Base-by-base conservation (phyloP, 2,329 filamentous ascomycete genomes). In the Meredithiella fracta region DNA sequence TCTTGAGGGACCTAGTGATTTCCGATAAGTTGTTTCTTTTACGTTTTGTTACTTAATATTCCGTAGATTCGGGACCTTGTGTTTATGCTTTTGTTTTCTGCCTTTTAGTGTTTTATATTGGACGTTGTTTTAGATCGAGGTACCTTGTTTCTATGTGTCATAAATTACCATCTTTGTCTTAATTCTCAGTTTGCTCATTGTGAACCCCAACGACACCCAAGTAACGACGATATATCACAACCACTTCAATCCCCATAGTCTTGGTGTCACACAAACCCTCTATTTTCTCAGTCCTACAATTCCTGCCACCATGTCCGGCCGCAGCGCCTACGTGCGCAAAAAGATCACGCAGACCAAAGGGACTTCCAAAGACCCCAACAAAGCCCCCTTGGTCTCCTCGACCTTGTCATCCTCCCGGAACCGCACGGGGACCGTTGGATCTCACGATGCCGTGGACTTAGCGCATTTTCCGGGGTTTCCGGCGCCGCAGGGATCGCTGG, bases 271-370 rank as follows among this genome's bases (percentile, higher is more conserved):
- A 11, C 29, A 11, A 34, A 5, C 29, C 11, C 29, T 5, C 5
- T 34, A 34, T 11, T 34, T 34, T 34, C 11, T 11, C 29, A 5
- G 29, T 11, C 29, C 29, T 11, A 34, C 5, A 34, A 34, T 34
- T 34, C 29, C 29, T 11, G 29, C 11, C 58, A 66, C 55, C 59
- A 80, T 80, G 77, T 80, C 77, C 5, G 76, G 75, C 59, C 69
- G 77, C 56, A 79, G 76, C 65, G 77, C 76, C 31, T 71, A 76
- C 61, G 76, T 77, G 63, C 74, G 77, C 62, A 78, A 78, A 64
- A 78, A 77, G 67, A 77, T 75, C 60, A 75, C 72, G 0, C 73
- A 78, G 57, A 67, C 70, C 54, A 60, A 64, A 2, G 66, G 62
- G 37, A 68, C 6, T 5, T 5, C 5, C 29, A 34, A 34, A 34